These are phyloP conservation scores for Sinapis alba DNA, from an alignment of 441 rosid species.

Conservation along the genomic window DNA sequence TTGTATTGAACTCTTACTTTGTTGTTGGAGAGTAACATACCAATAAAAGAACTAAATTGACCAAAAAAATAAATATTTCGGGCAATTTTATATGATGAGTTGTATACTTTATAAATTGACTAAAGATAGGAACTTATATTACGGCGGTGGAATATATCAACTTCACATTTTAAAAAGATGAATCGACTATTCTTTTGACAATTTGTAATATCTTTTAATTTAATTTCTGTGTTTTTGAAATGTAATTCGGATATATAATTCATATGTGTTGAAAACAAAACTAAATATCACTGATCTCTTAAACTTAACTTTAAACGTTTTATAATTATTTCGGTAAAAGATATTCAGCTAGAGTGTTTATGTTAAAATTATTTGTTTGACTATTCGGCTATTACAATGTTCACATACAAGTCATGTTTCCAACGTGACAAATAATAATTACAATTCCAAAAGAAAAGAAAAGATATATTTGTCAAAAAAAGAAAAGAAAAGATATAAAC, in stretches of 20 bases:
- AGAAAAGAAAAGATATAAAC: neutral
- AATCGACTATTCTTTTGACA: neutral
- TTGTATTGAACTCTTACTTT: too few species aligned
- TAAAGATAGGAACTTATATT: neutral
- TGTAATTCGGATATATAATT: neutral
- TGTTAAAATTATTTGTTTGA: neutral
- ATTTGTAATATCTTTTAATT: neutral
- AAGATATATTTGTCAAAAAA: too few species aligned
- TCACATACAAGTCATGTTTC: slow-evolving; percentile 6
- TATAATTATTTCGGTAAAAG: neutral
- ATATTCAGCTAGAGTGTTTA: neutral
- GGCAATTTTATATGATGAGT: neutral
- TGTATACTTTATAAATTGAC: neutral
- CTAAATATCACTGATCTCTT: neutral
- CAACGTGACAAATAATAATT: neutral
- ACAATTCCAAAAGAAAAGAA: neutral
- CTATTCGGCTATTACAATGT: neutral
- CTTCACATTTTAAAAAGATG: neutral
- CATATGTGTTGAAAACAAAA: neutral
- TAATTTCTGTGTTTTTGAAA: neutral
- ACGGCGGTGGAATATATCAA: neutral
- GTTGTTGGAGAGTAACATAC: too few species aligned
- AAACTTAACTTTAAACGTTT: neutral
- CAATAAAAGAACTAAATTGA: too few species aligned
- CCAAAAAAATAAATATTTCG: neutral